Base-by-base conservation (phyloP, 148 eudicot species). In the Gaultheria prostrata region DNA sequence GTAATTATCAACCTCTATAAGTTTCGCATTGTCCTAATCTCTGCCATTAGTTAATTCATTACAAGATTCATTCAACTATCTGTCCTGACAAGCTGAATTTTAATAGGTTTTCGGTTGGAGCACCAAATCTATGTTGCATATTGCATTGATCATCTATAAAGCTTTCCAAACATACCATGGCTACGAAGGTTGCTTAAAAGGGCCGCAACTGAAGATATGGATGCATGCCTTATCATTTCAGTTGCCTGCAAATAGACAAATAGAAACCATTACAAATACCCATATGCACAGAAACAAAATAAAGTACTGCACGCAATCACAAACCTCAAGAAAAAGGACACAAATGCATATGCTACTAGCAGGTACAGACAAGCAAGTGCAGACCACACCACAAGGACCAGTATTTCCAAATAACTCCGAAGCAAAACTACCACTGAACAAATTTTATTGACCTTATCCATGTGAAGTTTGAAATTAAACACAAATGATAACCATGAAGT, bases 131-230 rank as follows among this genome's bases (percentile, higher is more conserved):
- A 50, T 50, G 53, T 4, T 9, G 24, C 14, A 67, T 12, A 28
- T 63, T 28, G 69, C 30, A 67, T 14, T 67, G 13, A 13, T 28
- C 39, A 67, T 28, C 30, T 30, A 32, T 30, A 67, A 3, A 28
- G 39, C 72, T 28, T 67, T 30, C 7, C 39, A 69, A 21, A 80
- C 85, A 79, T 90, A 92, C 98, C 93, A 77, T 91, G 91, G 90
- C 93, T 89, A 45, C 95, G 95, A 77, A 95, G 91, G 82, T 88
- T 88, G 88, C 91, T 92, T 50, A 94, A 88, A 73, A 95, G 88
- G 28, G 88, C 69, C 32, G 95, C 93, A 87, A 86, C 91, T 83
- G 95, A 90, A 75, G 92, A 83, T 56, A 89, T 35, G 8, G 90
- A 79, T 76, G 92, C 83, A 83, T 95, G 90, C 83, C 98, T 90